Conservation (phyloP, 441 rosid genomes). For the Pelargonium myrrhifolium region DNA sequence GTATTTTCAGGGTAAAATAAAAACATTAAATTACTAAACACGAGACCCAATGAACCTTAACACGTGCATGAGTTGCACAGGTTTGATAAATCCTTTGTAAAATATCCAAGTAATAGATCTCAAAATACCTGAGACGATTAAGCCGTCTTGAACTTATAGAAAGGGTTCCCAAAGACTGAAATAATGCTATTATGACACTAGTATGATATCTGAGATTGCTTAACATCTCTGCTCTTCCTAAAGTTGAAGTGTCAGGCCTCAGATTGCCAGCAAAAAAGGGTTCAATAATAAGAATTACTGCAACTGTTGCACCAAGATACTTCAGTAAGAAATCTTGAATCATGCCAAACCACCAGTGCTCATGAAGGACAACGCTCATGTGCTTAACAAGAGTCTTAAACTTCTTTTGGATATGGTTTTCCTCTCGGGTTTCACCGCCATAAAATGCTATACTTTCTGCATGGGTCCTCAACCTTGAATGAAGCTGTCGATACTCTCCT, state of each 20-base stretch:
- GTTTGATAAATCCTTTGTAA: not conserved
- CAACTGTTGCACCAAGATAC: conserved; percentile 98
- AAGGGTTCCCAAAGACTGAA: conserved; percentile 93
- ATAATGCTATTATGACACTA: conserved; percentile 86
- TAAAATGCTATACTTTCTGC: conserved; percentile 99
- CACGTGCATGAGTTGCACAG: too few relatives aligned
- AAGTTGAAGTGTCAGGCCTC: conserved; percentile 78
- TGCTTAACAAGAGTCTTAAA: conserved; percentile 71
- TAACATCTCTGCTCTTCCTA: conserved; percentile 96
- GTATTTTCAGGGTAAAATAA: too few relatives aligned
- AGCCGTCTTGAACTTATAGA: conserved; percentile 92
- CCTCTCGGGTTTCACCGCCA: conserved; percentile 93
- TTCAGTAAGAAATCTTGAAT: conserved; percentile 93
- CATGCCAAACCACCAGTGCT: conserved; percentile 99
- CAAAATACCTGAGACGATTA: conserved; percentile 81
- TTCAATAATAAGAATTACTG: conserved; percentile 87
- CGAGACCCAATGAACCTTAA: too few relatives aligned
- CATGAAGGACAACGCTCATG: conserved; percentile 74
- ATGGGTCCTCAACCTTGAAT: conserved; percentile 97
- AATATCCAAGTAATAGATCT: conserved; percentile 1
- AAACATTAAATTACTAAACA: too few relatives aligned
- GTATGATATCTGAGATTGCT: conserved; percentile 99
- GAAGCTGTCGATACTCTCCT: conserved; percentile 98
- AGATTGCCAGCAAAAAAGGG: conserved; percentile 95
- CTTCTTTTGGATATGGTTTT: conserved; percentile 82